Evolutionary conservation across 345 rosid species (phyloP).

Genomic region (Bruguiera sexangula): DNA sequence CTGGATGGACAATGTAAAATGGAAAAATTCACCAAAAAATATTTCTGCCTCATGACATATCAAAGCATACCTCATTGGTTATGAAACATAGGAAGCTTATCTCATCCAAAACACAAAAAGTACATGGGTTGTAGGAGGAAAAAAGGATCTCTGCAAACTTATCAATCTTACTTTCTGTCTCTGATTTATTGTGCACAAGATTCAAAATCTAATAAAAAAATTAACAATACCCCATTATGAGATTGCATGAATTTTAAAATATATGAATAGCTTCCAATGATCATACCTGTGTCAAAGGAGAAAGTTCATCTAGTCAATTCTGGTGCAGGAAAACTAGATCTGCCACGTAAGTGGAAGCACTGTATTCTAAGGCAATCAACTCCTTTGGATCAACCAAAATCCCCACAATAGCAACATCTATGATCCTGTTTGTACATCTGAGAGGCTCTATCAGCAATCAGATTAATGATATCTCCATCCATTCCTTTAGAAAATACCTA

Average conservation of each 20-base stretch:
- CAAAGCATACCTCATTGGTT: no score
- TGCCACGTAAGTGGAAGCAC: no score
- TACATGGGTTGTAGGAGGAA: no score
- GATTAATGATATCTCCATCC: conserved; percentile 40
- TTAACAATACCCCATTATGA: conserved; percentile 9
- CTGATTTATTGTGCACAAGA: conserved; percentile 50
- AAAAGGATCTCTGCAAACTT: conserved; percentile 42
- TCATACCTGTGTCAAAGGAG: conserved; percentile 24
- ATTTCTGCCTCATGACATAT: no score
- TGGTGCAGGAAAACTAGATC: no score
- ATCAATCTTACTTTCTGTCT: conserved; percentile 52
- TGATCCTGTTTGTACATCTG: conserved; percentile 60
- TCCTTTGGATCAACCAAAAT: conserved; percentile 69
- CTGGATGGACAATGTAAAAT: no score
- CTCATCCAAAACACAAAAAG: no score
- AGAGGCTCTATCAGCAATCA: conserved; percentile 65
- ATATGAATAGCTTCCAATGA: conserved; percentile 1
- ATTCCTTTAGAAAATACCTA: conserved; percentile 51
- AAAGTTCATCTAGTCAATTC: neutral
- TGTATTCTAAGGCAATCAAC: conserved; percentile 24
- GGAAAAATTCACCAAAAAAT: no score
- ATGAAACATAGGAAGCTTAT: no score
- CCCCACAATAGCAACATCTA: conserved; percentile 58
- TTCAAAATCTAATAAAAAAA: conserved; percentile 42
- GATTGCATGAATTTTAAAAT: conserved; percentile 5